Conservation (phyloP, 441 rosid species). For the Kokia cookei region DNA sequence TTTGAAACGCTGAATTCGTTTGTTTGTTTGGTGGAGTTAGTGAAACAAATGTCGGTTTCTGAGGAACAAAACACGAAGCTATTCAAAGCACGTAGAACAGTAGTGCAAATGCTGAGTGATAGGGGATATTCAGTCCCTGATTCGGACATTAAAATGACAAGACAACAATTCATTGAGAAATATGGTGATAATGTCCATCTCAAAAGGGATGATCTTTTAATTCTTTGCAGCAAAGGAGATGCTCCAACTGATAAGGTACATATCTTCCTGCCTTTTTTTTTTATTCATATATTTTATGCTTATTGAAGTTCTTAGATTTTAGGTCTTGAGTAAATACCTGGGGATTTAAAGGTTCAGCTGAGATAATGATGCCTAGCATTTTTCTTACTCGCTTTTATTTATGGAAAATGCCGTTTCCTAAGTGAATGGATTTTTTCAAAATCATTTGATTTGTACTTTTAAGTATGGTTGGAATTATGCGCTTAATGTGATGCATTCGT, state of each 20-base stretch:
- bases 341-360: neutral
- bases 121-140: slow-evolving; percentile 41
- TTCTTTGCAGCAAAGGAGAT: slow-evolving; percentile 25
- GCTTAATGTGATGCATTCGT: neutral
- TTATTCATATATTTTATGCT: neutral
- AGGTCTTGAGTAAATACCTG: neutral
- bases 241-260: slow-evolving; percentile 42
- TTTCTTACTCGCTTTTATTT: neutral
- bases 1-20: neutral
- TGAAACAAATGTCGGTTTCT: slow-evolving; percentile 5
- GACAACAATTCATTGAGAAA: slow-evolving; percentile 36
- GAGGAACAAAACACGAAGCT: slow-evolving; percentile 40
- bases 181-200: slow-evolving; percentile 29
- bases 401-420: neutral
- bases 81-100: slow-evolving; percentile 42
- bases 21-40: neutral
- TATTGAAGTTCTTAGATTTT: neutral
- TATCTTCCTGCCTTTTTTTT: neutral
- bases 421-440: neutral
- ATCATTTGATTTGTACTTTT: neutral
- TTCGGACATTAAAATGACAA: slow-evolving; percentile 36
- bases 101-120: slow-evolving; percentile 52
- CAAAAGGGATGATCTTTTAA: slow-evolving; percentile 40
- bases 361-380: neutral
- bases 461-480: neutral